Evolutionary conservation across 2,329 filamentous ascomycete genomes (phyloP), one percentile per base, ranked within the genome.

Genomic region (Tothia fuscella): DNA sequence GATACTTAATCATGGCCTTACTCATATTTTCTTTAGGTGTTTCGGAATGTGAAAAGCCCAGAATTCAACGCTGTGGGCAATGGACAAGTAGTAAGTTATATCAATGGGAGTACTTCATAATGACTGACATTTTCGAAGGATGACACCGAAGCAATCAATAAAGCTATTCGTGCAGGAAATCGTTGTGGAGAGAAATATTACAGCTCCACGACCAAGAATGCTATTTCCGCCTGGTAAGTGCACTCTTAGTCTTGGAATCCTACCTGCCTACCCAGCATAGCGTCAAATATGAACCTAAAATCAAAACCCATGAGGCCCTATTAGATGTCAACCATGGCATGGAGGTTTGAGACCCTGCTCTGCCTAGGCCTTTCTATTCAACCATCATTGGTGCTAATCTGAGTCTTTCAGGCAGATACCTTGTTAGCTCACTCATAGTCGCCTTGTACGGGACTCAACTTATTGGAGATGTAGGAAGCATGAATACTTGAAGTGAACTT

Each of bases 61-160:
- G n/a, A n/a, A n/a, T n/a, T n/a, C n/a, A n/a, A n/a, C 7, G 31
- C 31, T 7, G 17, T 13, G 7, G 31, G 31, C 13, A 16, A 34
- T 34, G 31, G 31, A 34, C 61, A 66, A 20, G 84, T 85, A 1
- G 31, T 34, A 19, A 34, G 31, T 34, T 16, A 9, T 34, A 19
- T 9, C 7, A 9, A 13, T 13, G 14, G 17, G 17, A 10, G 13
- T 7, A 9, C 7, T 9, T 13, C 12, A 34, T 13, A 16, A 7
- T 34, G 17, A 19, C 14, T 16, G 17, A 10, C 12, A 34, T 7
- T 9, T 9, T 34, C 13, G 7, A 7, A 34, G 31, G 55, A 59
- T 42, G 51, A 57, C 16, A 52, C 52, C 1, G 44, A 44, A 41
- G 59, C 61, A 2, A 55, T 63, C 49, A 57, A 62, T 29, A 51